Percentiles rank a stretch among this genome's conserved stretches.
phyloP scores from a whole-genome alignment of 164 flowering plant genomes.

The Tetrastigma voinierianum region DNA sequence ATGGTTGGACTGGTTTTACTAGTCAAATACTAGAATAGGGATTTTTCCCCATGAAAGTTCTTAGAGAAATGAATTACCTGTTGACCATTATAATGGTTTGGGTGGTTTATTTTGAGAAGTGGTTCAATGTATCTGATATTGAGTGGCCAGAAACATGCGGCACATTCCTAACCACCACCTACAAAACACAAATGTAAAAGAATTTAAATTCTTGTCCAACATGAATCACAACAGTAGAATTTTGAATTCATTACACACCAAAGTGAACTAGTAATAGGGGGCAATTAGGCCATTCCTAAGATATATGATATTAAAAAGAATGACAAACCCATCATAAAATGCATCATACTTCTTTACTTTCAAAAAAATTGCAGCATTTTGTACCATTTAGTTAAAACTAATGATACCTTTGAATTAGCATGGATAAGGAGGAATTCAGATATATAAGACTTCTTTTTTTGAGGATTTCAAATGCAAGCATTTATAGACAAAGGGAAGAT shows the following conservation, averaged over 20 bases:
- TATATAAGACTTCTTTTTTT: too few relatives aligned
- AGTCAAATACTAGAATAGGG: too few relatives aligned
- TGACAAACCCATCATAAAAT: too few relatives aligned
- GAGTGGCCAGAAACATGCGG: conserved; percentile 74
- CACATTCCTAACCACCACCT: conserved; percentile 88
- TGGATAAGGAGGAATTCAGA: too few relatives aligned
- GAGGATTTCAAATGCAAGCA: too few relatives aligned
- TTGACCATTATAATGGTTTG: conserved; percentile 73
- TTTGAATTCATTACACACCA: neutral
- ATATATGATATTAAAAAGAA: too few relatives aligned
- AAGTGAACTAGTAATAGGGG: neutral
- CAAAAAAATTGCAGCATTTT: too few relatives aligned
- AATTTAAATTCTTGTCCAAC: neutral
- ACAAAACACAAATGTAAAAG: conserved; percentile 14
- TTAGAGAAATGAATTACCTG: conserved; percentile 51
- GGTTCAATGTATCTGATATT: conserved; percentile 73
- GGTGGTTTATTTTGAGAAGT: conserved; percentile 82
- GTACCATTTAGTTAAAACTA: too few relatives aligned
- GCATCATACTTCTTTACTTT: too few relatives aligned
- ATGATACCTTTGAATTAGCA: too few relatives aligned
- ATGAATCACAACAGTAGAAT: neutral
- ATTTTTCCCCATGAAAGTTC: neutral
- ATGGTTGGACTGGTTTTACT: neutral
- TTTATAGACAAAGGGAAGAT: too few relatives aligned
- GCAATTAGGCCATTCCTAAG: too few relatives aligned